Percentiles rank a stretch among this genome's conserved stretches.
phyloP scores from a whole-genome alignment of 441 rosid species.

The Breynia disticha region DNA sequence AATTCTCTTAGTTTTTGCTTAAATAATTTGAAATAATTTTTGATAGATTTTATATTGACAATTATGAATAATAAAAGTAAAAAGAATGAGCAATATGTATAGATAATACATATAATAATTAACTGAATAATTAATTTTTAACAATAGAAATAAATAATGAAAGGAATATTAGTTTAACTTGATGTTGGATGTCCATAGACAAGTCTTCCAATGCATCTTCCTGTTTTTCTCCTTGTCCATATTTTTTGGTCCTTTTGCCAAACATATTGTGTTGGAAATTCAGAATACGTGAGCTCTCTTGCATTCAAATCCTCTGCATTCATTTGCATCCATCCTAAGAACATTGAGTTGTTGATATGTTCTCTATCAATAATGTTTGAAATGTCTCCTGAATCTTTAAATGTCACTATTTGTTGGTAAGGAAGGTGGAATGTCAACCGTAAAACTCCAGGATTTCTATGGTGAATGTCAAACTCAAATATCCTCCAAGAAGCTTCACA shows the following conservation, averaged over 20 bases:
- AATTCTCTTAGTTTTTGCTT: too few relatives aligned
- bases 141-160: too few relatives aligned
- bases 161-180: not conserved
- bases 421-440: constrained; percentile 4
- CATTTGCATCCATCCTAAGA: constrained; percentile 10
- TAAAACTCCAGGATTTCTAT: constrained; percentile 3
- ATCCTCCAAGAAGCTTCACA: constrained; percentile 11
- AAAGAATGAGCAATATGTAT: too few relatives aligned
- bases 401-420: constrained; percentile 5
- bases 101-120: too few relatives aligned
- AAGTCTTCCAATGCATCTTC: not conserved
- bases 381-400: not conserved
- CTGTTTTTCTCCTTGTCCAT: not conserved
- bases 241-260: not conserved
- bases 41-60: too few relatives aligned
- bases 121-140: too few relatives aligned
- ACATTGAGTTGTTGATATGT: not conserved
- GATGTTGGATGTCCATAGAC: not conserved
- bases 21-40: too few relatives aligned
- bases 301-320: not conserved
- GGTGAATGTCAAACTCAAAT: constrained; percentile 15
- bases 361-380: not conserved
- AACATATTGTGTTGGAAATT: constrained; percentile 7
- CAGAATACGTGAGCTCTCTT: not conserved
- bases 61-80: too few relatives aligned